Conservation (phyloP, 345 rosid genomes). For the Syzygium aqueum region DNA sequence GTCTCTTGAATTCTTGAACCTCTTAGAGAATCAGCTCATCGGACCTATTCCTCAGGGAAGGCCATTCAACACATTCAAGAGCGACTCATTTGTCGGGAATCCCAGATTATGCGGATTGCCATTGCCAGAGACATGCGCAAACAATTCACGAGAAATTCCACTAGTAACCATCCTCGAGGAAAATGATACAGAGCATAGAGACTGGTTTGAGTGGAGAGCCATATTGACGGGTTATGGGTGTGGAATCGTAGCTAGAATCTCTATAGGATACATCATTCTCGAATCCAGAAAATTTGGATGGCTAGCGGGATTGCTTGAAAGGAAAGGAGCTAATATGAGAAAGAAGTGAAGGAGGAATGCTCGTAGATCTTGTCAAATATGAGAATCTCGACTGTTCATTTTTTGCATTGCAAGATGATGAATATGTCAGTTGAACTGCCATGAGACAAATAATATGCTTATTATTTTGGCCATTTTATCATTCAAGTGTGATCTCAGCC, state of each 20-base stretch:
- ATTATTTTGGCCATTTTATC: too few species aligned
- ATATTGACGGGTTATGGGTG: constrained; percentile 4
- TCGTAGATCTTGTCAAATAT: too few species aligned
- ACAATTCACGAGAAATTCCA: neutral
- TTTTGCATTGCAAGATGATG: too few species aligned
- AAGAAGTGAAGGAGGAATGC: too few species aligned
- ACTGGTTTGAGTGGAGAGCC: constrained; percentile 3
- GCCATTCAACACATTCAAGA: neutral
- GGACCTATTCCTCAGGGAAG: neutral
- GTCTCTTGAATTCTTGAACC: neutral
- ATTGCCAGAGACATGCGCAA: neutral
- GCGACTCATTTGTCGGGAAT: neutral
- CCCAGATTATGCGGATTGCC: constrained; percentile 3
- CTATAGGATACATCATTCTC: neutral
- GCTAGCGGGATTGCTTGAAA: constrained; percentile 20
- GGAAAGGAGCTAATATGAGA: too few species aligned
- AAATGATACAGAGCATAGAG: neutral
- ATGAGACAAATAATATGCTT: too few species aligned
- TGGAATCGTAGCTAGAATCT: neutral
- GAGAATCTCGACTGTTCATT: too few species aligned
- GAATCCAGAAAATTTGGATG: neutral
- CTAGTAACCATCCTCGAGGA: neutral
- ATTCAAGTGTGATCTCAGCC: too few species aligned
- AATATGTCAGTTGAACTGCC: too few species aligned
- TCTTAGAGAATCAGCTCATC: neutral